Percentiles rank a stretch among this genome's conserved stretches.
These are phyloP conservation scores for Nidularia sp. DNA, from an alignment of 768 basidiomycete genomes.

Conservation along the genomic window DNA sequence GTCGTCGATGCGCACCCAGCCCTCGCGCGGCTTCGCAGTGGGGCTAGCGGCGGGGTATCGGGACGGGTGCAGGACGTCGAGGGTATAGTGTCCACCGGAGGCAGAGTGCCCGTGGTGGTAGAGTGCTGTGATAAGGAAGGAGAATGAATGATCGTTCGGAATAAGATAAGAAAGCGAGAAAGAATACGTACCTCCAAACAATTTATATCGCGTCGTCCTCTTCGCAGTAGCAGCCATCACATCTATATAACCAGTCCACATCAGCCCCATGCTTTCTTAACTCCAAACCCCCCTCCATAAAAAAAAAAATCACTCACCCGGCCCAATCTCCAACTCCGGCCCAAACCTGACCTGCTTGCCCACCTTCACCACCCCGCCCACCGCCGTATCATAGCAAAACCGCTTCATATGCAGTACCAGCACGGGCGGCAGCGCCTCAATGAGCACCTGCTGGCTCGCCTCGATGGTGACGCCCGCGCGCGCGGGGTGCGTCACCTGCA, in stretches of 20 bases:
- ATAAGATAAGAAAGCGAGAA: too few species aligned
- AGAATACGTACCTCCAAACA: slow-evolving; percentile 57
- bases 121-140: slow-evolving; percentile 27
- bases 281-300: neutral
- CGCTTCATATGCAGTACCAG: slow-evolving; percentile 88
- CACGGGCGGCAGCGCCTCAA: slow-evolving; percentile 81
- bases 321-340: slow-evolving; percentile 71
- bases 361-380: slow-evolving; percentile 80
- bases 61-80: slow-evolving; percentile 79
- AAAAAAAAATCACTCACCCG: slow-evolving; percentile 37
- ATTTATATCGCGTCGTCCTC: slow-evolving; percentile 59
- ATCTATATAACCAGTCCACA: slow-evolving; percentile 30
- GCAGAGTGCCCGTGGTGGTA: slow-evolving; percentile 94
- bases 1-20: slow-evolving; percentile 94
- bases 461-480: slow-evolving; percentile 60
- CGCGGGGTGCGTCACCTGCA: slow-evolving; percentile 65
- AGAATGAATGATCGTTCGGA: too few species aligned
- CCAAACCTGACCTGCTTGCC: slow-evolving; percentile 78
- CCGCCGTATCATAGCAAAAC: slow-evolving; percentile 78
- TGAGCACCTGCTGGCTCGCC: slow-evolving; percentile 56
- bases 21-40: slow-evolving; percentile 44
- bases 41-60: slow-evolving; percentile 37
- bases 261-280: neutral
- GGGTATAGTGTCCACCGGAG: slow-evolving; percentile 92
- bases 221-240: slow-evolving; percentile 53